Evolutionary conservation across 306 rosid species (phyloP).

Genomic region (Lagenaria siceraria): DNA sequence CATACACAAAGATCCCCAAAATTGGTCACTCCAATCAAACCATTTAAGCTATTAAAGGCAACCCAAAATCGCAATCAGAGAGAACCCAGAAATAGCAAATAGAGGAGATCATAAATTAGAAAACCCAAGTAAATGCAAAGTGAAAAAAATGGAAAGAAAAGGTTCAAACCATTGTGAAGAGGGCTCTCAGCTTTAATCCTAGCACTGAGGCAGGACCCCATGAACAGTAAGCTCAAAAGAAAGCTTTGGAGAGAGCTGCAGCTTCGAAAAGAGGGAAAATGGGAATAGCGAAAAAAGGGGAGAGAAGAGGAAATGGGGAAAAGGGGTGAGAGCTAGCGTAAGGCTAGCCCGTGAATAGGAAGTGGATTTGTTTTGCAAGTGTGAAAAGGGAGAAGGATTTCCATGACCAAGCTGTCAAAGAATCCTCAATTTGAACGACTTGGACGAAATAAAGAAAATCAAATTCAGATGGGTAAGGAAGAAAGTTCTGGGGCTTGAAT

Average conservation of each 20-base stretch:
- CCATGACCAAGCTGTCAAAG: constrained; percentile 43
- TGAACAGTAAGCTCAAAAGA: constrained; percentile 16
- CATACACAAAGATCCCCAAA: background rate
- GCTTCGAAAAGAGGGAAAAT: background rate
- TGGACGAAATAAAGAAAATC: background rate
- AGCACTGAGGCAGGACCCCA: constrained; percentile 87
- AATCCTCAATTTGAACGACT: constrained; percentile 10
- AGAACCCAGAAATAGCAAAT: background rate
- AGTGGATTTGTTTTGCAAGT: constrained; percentile 8
- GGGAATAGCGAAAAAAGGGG: background rate
- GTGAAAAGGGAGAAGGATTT: constrained; percentile 41
- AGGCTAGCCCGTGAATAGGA: constrained; percentile 13
- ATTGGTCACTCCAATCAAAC: background rate
- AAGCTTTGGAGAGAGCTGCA: background rate
- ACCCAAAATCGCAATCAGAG: background rate
- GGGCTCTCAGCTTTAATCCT: constrained; percentile 92
- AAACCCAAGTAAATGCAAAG: background rate
- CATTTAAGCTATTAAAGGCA: background rate
- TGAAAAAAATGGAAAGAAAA: background rate
- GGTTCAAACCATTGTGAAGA: constrained; percentile 49
- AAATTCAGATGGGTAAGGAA: background rate
- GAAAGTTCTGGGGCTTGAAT: background rate
- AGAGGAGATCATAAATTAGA: background rate
- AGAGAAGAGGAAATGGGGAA: constrained; percentile 15
- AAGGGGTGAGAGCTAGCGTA: background rate